Conservation (phyloP, 192 early-diverging fungal species). For the Entophlyctis luteolus region DNA sequence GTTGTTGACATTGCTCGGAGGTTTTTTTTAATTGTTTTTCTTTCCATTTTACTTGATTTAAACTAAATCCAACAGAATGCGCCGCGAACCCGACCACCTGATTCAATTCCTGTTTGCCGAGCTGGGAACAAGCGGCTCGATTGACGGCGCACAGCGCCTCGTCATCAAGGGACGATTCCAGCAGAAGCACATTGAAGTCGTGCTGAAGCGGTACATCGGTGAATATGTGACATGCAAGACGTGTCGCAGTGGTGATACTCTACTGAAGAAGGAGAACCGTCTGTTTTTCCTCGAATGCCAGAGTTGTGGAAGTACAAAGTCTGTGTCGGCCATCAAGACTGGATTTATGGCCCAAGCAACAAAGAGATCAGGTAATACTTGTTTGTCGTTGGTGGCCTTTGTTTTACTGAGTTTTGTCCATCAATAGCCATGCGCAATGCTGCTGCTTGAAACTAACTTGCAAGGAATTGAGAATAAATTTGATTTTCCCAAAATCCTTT, state of each 20-base stretch:
- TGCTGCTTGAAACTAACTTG: background rate
- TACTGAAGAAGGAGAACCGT: constrained; percentile 92
- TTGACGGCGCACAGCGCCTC: constrained; percentile 84
- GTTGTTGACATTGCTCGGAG: constrained; percentile 89
- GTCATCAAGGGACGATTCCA: constrained; percentile 98
- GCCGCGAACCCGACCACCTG: constrained; percentile 91
- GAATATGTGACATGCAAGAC: constrained; percentile 99
- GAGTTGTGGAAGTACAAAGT: constrained; percentile 88
- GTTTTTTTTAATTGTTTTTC: constrained; percentile 28
- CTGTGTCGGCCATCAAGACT: constrained; percentile 94
- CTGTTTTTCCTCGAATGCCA: constrained; percentile 96
- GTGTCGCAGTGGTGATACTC: constrained; percentile 92
- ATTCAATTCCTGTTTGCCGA: constrained; percentile 98
- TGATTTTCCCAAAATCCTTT: background rate
- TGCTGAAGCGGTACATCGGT: constrained; percentile 94
- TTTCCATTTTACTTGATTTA: background rate
- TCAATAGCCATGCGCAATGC: constrained; percentile 3
- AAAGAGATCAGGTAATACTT: constrained; percentile 28
- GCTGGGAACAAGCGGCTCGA: constrained; percentile 95
- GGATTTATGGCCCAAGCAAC: constrained; percentile 85
- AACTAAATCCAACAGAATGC: constrained; percentile 61
- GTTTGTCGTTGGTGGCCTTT: background rate
- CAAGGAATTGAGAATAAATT: background rate
- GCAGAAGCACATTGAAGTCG: constrained; percentile 97
- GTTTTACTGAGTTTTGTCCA: background rate